Base-by-base conservation (phyloP, 805 yeast genomes). In the Metschnikowia chrysomelidarum region DNA sequence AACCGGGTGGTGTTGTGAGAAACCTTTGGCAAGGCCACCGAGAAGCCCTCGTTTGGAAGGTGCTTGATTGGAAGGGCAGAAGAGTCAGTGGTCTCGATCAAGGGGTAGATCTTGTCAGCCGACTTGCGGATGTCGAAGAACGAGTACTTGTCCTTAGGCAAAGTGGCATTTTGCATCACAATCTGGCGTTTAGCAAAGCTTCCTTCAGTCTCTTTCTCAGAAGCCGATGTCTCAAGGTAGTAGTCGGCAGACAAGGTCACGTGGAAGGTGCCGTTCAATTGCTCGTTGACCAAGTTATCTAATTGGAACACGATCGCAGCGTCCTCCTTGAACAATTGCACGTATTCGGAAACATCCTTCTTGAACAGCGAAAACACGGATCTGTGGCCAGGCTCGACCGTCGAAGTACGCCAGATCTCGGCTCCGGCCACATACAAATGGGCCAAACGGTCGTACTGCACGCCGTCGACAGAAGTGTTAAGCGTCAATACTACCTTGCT, bases 371-470 rank as follows among this genome's bases (percentile, higher is more conserved):
- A 75, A 44, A 66, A 73, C 7, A 73, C 71, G 2, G 60, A 47
- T 10, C 51, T 53, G 27, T 61, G 57, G 29, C 65, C 62, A 3
- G 95, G 95, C 58, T 49, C 80, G 59, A 38, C 78, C 2, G 95
- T 87, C 2, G 91, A 81, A 2, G 50, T 39, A 26, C 95, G 74
- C 95, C 95, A 87, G 24, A 87, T 62, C 44, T 84, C 84, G 11
- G 71, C 65, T 20, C 80, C 85, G 38, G 70, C 69, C 20, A 83
- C 57, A 47, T 72, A 80, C 29, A 85, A 64, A 54, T 81, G 82
- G 12, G 79, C 79, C 45, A 81, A 59, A 40, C 87, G 60, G 50
- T 81, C 87, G 46, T 22, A 40, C 52, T 81, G 87, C 10, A 75
- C 70, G 6, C 85, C 85, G 24, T 58, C 62, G 5, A 75, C 77